Percentiles rank a stretch among this genome's conserved stretches.
Conservation (phyloP, 192 early-diverging fungal genomes). For the Entomortierella parvispora region DNA sequence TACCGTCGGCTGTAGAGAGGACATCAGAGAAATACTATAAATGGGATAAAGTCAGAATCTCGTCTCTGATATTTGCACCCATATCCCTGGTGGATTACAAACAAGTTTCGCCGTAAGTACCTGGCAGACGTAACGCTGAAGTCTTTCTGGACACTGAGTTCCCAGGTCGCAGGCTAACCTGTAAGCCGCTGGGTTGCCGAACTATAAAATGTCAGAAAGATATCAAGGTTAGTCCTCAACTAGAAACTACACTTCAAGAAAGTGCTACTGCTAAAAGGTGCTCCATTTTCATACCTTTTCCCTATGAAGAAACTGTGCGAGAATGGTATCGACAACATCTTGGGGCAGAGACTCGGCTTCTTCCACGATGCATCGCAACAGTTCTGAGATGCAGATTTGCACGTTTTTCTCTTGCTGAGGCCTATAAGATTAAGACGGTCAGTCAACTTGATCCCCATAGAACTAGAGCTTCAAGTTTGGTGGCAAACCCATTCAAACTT, state of each 20-base stretch:
- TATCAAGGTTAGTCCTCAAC: background rate
- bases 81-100: background rate
- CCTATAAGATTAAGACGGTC: constrained; percentile 47
- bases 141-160: constrained; percentile 73
- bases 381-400: constrained; percentile 79
- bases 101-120: constrained; percentile 24
- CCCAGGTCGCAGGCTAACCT: constrained; percentile 87
- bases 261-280: background rate
- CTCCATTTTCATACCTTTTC: constrained; percentile 55
- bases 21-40: constrained; percentile 88
- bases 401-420: constrained; percentile 80
- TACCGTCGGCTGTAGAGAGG: constrained; percentile 66
- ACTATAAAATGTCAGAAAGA: constrained; percentile 21
- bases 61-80: background rate
- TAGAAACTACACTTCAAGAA: no score
- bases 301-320: constrained; percentile 79
- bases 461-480: no score
- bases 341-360: constrained; percentile 75
- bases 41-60: background rate
- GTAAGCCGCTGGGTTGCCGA: constrained; percentile 72
- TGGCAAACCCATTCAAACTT: no score
- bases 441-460: no score
- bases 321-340: constrained; percentile 88
- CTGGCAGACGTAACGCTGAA: constrained; percentile 93
- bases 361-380: constrained; percentile 85